Percentiles rank a stretch among this genome's conserved stretches.
Conservation (phyloP, 163 green algal genomes). For the Prototheca cutis region DNA sequence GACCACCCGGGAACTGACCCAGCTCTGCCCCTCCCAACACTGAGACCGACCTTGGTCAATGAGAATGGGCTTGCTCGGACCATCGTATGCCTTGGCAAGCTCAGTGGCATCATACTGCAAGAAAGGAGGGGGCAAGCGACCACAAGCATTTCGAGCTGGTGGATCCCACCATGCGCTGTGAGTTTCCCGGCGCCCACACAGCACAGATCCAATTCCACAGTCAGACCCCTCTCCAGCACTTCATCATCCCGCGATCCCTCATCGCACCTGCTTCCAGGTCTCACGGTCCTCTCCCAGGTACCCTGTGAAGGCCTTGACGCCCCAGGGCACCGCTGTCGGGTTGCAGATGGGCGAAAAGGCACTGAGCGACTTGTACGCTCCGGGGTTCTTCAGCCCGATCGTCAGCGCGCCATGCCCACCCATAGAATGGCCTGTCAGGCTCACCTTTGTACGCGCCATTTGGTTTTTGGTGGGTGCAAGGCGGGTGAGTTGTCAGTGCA, state of each 20-base stretch:
- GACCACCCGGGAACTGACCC: too few relatives aligned
- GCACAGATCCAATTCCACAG: too few relatives aligned
- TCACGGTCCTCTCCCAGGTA: slow-evolving; percentile 77
- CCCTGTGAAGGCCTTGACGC: slow-evolving; percentile 72
- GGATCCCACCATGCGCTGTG: too few relatives aligned
- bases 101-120: slow-evolving; percentile 76
- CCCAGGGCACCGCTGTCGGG: slow-evolving; percentile 74
- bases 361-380: slow-evolving; percentile 61
- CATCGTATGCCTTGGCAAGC: slow-evolving; percentile 51
- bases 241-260: neutral
- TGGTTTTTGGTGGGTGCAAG: too few relatives aligned
- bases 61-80: slow-evolving; percentile 41
- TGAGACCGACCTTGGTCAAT: slow-evolving; percentile 49
- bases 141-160: too few relatives aligned
- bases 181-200: too few relatives aligned
- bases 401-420: slow-evolving; percentile 76
- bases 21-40: neutral
- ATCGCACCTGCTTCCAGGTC: slow-evolving; percentile 41
- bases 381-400: slow-evolving; percentile 78
- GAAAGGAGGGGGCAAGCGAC: slow-evolving; percentile 18
- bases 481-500: too few relatives aligned
- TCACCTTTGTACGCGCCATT: too few relatives aligned
- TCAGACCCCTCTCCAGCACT: too few relatives aligned
- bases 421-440: slow-evolving; percentile 95
- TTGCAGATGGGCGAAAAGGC: slow-evolving; percentile 94